Percentiles rank a stretch among this genome's conserved stretches.
Conservation (phyloP, 768 basidiomycete species). For the Stropharia rugosoannulata region DNA sequence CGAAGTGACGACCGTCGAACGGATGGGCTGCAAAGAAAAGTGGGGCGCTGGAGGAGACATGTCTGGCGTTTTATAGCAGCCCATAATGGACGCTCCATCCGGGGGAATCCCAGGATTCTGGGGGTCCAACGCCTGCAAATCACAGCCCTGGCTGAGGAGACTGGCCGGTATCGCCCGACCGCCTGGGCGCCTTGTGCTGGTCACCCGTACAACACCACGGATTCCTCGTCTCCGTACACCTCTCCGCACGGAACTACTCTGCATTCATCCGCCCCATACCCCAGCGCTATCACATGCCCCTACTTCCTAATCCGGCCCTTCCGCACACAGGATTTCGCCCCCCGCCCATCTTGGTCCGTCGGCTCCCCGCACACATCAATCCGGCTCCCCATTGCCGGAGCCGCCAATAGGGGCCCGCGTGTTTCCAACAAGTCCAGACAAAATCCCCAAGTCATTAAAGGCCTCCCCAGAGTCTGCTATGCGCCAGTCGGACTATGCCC, state of each 20-base stretch:
- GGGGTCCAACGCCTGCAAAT: constrained; percentile 9
- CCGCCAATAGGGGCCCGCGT: constrained; percentile 4
- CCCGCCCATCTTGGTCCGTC: constrained; percentile 10
- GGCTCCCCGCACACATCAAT: constrained; percentile 17
- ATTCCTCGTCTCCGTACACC: constrained; percentile 15
- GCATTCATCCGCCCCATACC: neutral
- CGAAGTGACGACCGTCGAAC: constrained; percentile 8
- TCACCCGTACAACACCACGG: constrained; percentile 10
- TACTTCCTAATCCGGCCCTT: constrained; percentile 1
- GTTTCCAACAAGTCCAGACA: constrained; percentile 4
- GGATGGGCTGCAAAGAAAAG: neutral
- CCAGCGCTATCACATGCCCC: constrained; percentile 18
- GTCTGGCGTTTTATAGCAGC: constrained; percentile 27
- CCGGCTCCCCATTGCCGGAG: constrained; percentile 7
- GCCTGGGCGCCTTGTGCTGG: constrained; percentile 12
- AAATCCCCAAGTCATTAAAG: neutral
- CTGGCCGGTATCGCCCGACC: constrained; percentile 30
- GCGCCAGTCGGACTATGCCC: constrained; percentile 6
- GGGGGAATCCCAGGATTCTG: constrained; percentile 32
- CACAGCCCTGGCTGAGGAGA: constrained; percentile 11
- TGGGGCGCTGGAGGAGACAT: constrained; percentile 1
- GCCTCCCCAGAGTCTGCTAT: neutral
- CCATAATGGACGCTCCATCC: constrained; percentile 30
- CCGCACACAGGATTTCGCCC: constrained; percentile 1
- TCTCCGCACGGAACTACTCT: constrained; percentile 18